A percentile compares a stretch with the other conserved stretches of the same genome.
Evolutionary conservation across 2,329 filamentous ascomycete species (phyloP).

Genomic region (Colletotrichum higginsianum): DNA sequence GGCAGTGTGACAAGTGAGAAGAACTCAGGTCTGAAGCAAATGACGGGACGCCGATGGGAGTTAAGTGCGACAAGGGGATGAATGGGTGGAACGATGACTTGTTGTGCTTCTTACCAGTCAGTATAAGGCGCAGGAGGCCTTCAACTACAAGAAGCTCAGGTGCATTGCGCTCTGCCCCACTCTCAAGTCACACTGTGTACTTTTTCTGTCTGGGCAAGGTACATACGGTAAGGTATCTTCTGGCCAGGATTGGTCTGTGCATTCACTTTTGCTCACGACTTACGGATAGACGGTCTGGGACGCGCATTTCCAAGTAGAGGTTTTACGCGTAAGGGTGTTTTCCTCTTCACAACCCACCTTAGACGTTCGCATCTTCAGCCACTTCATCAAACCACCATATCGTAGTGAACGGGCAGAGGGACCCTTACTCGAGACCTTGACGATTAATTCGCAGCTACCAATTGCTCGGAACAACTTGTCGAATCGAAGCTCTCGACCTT

Average conservation of each 20-base stretch:
- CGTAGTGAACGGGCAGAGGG: neutral
- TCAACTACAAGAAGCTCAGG: neutral
- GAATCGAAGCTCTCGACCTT: neutral
- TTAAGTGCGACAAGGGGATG: neutral
- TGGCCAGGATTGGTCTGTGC: neutral
- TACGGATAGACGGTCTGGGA: neutral
- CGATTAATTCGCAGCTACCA: neutral
- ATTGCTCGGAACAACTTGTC: neutral
- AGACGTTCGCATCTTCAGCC: neutral
- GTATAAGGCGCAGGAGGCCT: neutral
- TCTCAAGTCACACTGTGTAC: neutral
- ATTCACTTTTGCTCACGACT: neutral
- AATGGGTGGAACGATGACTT: neutral
- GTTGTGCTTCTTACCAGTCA: neutral
- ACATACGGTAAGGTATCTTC: neutral
- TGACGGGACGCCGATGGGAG: neutral
- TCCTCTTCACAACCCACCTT: neutral
- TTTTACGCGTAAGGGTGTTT: slow-evolving; percentile 3
- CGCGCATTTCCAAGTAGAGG: neutral
- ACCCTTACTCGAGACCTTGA: no score
- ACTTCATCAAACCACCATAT: neutral
- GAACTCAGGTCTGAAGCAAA: neutral
- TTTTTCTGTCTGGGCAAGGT: neutral
- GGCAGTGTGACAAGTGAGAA: neutral
- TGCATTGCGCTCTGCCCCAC: neutral